Evolutionary conservation across 2,329 filamentous ascomycete genomes (phyloP), one percentile per base, ranked within the genome.

Genomic region (Cladosporium sp.): DNA sequence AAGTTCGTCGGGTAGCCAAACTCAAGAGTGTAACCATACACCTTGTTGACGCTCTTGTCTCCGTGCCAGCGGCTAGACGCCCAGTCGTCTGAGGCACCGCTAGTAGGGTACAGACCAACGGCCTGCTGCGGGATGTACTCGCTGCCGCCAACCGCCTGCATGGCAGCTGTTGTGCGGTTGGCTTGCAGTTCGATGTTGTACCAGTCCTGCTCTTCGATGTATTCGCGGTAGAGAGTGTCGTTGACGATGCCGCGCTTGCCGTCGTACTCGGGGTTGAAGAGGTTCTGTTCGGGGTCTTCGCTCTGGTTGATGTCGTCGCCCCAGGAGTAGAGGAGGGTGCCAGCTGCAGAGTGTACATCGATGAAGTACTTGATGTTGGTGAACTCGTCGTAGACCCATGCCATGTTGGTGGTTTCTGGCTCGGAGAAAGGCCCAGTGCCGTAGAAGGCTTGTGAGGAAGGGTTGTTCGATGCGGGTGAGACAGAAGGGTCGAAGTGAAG

Each of bases 291-390:
- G 0, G 80, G 72, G 55, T 80, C 78, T 0, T 74, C 78, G 61
- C 75, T 76, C 74, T 87, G 85, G 65, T 82, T 77, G 57, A 83
- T 79, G 69, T 87, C 85, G 68, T 85, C 83, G 26, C 86, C 85
- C 85, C 85, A 88, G 64, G 78, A 80, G 75, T 87, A 87, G 15
- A 88, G 75, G 21, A 88, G 77, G 36, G 82, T 78, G 2, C 83
- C 84, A 0, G 80, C 78, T 32, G 79, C 83, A 1, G 85, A 86
- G 78, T 88, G 86, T 54, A 88, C 78, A 68, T 88, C 86, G 67
- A 87, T 76, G 73, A 86, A 86, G 85, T 85, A 88, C 32, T 82
- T 79, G 55, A 88, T 75, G 54, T 81, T 80, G 58, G 78, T 74
- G 74, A 82, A 84, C 32, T 79, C 78, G 69, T 84, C 80, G 72